phyloP scores from a whole-genome alignment of 2,329 filamentous ascomycete genomes.

The Calonectria hawksworthii region DNA sequence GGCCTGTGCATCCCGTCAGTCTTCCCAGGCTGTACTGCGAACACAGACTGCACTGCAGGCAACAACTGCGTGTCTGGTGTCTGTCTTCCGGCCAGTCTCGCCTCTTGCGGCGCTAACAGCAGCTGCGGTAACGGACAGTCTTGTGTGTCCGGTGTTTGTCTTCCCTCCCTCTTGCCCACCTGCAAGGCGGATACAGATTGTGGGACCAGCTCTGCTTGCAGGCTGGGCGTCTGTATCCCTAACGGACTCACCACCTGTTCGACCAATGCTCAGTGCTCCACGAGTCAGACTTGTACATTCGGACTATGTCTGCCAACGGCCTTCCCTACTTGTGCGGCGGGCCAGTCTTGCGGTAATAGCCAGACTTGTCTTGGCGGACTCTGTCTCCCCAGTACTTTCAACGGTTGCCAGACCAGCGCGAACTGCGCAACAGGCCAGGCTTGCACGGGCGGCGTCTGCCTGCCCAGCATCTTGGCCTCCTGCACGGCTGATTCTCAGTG shows the following conservation, averaged over 20 bases:
- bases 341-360: conserved; percentile 3
- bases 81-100: conserved; percentile 8
- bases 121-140: conserved; percentile 11
- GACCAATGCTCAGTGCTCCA: background rate
- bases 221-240: conserved; percentile 24
- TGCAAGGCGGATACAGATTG: conserved; percentile 19
- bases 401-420: background rate
- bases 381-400: conserved; percentile 18
- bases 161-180: background rate
- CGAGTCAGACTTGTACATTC: conserved; percentile 12
- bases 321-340: background rate
- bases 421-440: conserved; percentile 11
- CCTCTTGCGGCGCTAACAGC: background rate
- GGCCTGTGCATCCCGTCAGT: conserved; percentile 11
- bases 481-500: conserved; percentile 18
- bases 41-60: conserved; percentile 8
- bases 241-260: background rate
- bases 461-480: background rate
- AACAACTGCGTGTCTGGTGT: conserved; percentile 20
- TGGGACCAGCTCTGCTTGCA: conserved; percentile 2
- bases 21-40: conserved; percentile 8
- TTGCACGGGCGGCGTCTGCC: conserved; percentile 21
- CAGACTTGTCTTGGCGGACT: conserved; percentile 14
- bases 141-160: conserved; percentile 21
- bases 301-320: conserved; percentile 15